These are phyloP conservation scores for Kitagawia praeruptora DNA, from an alignment of 129 eudicot species.

Conservation along the genomic window DNA sequence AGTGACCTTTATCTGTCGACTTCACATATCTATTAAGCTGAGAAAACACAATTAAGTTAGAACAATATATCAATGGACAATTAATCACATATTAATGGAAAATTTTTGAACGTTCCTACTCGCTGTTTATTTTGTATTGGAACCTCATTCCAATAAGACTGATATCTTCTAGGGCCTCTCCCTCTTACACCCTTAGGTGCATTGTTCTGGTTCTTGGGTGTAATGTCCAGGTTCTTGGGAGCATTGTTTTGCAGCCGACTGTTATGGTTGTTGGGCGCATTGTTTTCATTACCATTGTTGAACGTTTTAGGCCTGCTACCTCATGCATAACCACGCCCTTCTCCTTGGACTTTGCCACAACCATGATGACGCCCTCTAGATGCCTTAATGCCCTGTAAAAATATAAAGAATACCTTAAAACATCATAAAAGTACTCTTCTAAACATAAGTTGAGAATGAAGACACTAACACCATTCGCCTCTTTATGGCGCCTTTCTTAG, in stretches of 20 bases:
- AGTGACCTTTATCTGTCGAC: constrained; percentile 41
- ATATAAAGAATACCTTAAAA: constrained; percentile 7
- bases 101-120: constrained; percentile 19
- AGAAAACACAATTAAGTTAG: neutral
- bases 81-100: neutral
- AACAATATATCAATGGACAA: neutral
- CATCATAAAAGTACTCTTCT: neutral
- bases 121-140: constrained; percentile 60
- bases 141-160: constrained; percentile 46
- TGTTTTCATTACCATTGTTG: constrained; percentile 37
- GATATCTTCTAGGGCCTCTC: constrained; percentile 91
- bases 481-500: constrained; percentile 54
- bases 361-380: constrained; percentile 62
- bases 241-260: neutral
- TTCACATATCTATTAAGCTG: constrained; percentile 34
- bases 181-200: constrained; percentile 65
- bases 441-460: neutral
- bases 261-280: neutral
- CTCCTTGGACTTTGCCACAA: constrained; percentile 58
- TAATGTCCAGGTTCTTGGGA: constrained; percentile 1
- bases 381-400: constrained; percentile 61
- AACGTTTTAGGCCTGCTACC: constrained; percentile 45
- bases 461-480: constrained; percentile 33
- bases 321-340: constrained; percentile 42
- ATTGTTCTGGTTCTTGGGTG: constrained; percentile 6